Base-by-base conservation (phyloP, 805 yeast species). In the Hanseniaspora occidentalis region DNA sequence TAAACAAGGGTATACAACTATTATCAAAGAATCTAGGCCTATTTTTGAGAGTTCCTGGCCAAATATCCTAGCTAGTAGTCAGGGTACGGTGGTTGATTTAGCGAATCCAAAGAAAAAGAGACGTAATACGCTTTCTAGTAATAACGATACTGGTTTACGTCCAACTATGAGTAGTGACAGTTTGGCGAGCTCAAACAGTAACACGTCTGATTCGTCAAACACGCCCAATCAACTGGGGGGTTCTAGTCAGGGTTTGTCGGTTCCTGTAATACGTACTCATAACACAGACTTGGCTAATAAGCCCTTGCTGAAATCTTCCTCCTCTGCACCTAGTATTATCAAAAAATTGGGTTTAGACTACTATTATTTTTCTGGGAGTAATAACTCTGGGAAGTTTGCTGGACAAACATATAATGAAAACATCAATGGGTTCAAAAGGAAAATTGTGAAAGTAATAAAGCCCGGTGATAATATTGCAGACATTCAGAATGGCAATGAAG, bases 1-100 rank as follows among this genome's bases (percentile, higher is more conserved):
- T 62, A 70, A 16, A 35, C 64, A 54, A 31, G 50, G 50, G 3
- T 52, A 62, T 11, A 59, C 67, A 2, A 58, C 62, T 31, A 58
- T 67, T 2, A 67, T 66, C 2, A 65, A 63, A 40, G 69, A 78
- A 51, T 78, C 75, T 35, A 69, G 72, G 42, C 66, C 66, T 7
- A 55, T 88, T 3, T 84, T 75, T 50, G 92, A 85, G 47, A 75
- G 77, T 45, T 64, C 62, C 20, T 85, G 95, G 95, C 82, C 78
- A 44, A 72, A 76, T 45, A 57, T 74, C 5, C 46, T 67, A 17
- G 41, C 51, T 1, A 50, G 52, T 11, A 38, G 62, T 1, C 49
- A 56, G 8, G 71, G 70, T 1, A 31, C 35, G 4, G 45, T 58
- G 2, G 43, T 39, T 1, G 47, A 47, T 10, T 53, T 55, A 4